A percentile compares a stretch with the other conserved stretches of the same genome.
phyloP scores from a whole-genome alignment of 1,139 yeast species.

The Candida buenavistaensis region DNA sequence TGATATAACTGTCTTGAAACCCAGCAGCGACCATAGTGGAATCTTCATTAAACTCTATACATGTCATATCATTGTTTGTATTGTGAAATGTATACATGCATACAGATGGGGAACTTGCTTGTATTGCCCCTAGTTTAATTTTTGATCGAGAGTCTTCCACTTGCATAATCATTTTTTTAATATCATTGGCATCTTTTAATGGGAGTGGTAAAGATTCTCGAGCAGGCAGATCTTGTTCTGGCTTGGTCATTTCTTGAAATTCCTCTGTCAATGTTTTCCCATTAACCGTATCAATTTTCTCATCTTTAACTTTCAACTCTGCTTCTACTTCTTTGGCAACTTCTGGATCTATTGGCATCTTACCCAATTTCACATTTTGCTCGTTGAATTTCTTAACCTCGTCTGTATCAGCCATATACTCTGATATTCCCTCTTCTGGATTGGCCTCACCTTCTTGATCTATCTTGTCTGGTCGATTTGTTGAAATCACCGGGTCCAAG shows the following conservation, averaged over 20 bases:
- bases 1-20: conserved; percentile 86
- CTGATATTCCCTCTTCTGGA: conserved; percentile 66
- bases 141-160: conserved; percentile 82
- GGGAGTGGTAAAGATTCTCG: conserved; percentile 83
- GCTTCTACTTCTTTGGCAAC: conserved; percentile 82
- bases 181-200: conserved; percentile 72
- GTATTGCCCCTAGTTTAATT: conserved; percentile 59
- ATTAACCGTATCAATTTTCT: conserved; percentile 37
- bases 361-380: conserved; percentile 78
- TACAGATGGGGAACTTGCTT: conserved; percentile 87
- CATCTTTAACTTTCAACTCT: conserved; percentile 78
- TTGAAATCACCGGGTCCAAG: conserved; percentile 65
- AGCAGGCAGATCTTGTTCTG: conserved; percentile 67
- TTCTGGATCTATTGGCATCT: conserved; percentile 82
- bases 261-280: conserved; percentile 49
- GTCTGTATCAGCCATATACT: conserved; percentile 48
- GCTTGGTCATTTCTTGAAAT: conserved; percentile 48
- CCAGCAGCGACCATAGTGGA: conserved; percentile 90
- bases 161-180: conserved; percentile 72
- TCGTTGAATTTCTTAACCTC: conserved; percentile 63
- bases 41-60: conserved; percentile 83
- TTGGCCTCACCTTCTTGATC: conserved; percentile 49
- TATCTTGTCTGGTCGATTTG: conserved; percentile 46
- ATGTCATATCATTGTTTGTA: conserved; percentile 83
- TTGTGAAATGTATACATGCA: conserved; percentile 99